Base-by-base conservation (phyloP, 768 basidiomycete genomes). In the Gelatoporia subvermispora region DNA sequence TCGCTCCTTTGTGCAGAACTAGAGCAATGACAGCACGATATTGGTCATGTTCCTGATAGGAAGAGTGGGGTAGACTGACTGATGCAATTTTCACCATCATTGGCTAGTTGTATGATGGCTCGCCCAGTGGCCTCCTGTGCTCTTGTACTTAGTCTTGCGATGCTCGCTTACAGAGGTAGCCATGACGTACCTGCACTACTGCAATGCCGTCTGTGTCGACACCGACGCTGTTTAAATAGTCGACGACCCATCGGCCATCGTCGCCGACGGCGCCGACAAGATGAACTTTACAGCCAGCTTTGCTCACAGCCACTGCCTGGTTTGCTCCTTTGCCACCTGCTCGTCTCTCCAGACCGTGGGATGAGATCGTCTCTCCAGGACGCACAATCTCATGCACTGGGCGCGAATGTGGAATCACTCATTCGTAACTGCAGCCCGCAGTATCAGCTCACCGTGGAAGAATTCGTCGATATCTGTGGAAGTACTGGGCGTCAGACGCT, bases 301-400 rank as follows among this genome's bases (percentile, higher is more conserved):
- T 70, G 0, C 74, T 72, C 18, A 82, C 68, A 2, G 81, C 78
- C 5, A 77, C 75, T 5, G 82, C 78, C 60, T 84, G 81, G 60
- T 84, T 84, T 8, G 77, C 81, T 28, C 82, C 82, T 59, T 83
- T 83, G 1, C 81, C 82, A 4, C 82, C 81, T 2, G 75, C 68
- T 0, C 76, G 70, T 43, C 75, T 72, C 43, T 75, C 73, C 44
- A 78, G 72, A 1, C 52, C 58, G 23, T 65, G 61, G 8, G 82
- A 81, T 1, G 79, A 79, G 23, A 81, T 75, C 3, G 81, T 84
- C 62, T 83, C 74, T 24, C 81, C 81, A 1, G 81, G 78, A 31
- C 71, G 72, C 15, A 72, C 76, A 34, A 84, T 75, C 43, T 71
- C 63, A 35, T 71, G 64, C 13, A 84, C 82, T 82, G 23, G 13